Evolutionary conservation across 179 eudicot genomes (phyloP).

Genomic region (Carnegiea gigantea): DNA sequence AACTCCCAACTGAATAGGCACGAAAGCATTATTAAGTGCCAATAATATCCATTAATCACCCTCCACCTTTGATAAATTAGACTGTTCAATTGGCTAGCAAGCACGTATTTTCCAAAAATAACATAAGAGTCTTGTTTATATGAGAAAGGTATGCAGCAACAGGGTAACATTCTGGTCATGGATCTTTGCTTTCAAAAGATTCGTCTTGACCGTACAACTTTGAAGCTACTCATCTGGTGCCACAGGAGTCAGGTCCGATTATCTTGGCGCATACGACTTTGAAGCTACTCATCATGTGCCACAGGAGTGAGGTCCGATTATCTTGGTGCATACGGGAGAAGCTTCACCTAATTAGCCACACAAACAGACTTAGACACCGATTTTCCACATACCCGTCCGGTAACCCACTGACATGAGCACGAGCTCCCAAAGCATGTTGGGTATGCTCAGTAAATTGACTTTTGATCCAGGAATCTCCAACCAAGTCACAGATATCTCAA

Average conservation of each 20-base stretch:
- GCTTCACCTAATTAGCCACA: slow-evolving; percentile 15
- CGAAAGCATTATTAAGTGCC: background rate
- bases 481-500: slow-evolving; percentile 85
- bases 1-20: background rate
- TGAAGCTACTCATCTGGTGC: slow-evolving; percentile 21
- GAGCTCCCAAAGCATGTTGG: slow-evolving; percentile 97
- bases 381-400: slow-evolving; percentile 83
- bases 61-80: background rate
- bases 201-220: background rate
- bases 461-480: slow-evolving; percentile 96
- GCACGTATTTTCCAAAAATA: slow-evolving; percentile 13
- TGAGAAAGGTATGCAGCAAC: background rate
- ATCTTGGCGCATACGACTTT: background rate
- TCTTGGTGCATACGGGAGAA: slow-evolving; percentile 8
- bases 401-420: slow-evolving; percentile 88
- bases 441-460: slow-evolving; percentile 79
- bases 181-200: background rate
- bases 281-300: slow-evolving; percentile 20
- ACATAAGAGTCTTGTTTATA: background rate
- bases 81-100: slow-evolving; percentile 9
- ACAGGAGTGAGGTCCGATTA: slow-evolving; percentile 1
- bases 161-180: background rate
- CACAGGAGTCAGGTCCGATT: slow-evolving; percentile 9
- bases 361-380: slow-evolving; percentile 36
- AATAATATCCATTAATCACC: background rate